phyloP scores from a whole-genome alignment of 805 yeast species.

The Cyberlindnera mississippiensis region DNA sequence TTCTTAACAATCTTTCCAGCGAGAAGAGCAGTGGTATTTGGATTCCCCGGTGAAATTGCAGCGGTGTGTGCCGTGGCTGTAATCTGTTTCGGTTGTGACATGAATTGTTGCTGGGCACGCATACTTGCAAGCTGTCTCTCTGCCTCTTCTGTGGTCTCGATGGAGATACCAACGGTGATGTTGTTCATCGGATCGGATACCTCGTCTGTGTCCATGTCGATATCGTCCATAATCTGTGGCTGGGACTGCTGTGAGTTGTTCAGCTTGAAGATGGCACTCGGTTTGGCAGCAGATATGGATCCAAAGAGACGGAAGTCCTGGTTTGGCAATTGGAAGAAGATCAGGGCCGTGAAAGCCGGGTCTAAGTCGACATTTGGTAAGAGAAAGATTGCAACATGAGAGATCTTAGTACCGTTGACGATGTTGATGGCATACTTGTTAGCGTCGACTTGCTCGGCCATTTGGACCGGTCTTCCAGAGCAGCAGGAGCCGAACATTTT shows the following conservation, averaged over 20 bases:
- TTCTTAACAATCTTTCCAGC: conserved; percentile 88
- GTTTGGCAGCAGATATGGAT: conserved; percentile 60
- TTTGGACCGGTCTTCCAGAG: conserved; percentile 60
- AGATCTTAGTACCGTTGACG: conserved; percentile 58
- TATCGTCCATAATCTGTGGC: conserved; percentile 47
- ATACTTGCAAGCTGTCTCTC: conserved; percentile 48
- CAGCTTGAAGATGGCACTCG: conserved; percentile 87
- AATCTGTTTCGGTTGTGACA: conserved; percentile 18
- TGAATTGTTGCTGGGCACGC: conserved; percentile 6
- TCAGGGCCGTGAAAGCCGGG: conserved; percentile 70
- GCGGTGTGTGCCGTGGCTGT: conserved; percentile 22
- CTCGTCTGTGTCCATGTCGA: conserved; percentile 47
- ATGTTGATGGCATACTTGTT: conserved; percentile 63
- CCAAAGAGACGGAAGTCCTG: conserved; percentile 64
- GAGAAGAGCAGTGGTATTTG: conserved; percentile 49
- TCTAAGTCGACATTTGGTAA: conserved; percentile 80
- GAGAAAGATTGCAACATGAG: conserved; percentile 79
- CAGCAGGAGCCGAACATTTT: conserved; percentile 72
- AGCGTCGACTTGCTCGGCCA: conserved; percentile 64
- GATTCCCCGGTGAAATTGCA: conserved; percentile 33
- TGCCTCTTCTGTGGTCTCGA: conserved; percentile 74
- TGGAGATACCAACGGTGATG: conserved; percentile 76
- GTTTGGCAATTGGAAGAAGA: conserved; percentile 70
- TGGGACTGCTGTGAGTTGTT: conserved; percentile 40
- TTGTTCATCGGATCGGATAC: conserved; percentile 24